A percentile compares a stretch with the other conserved stretches of the same genome.
These are phyloP conservation scores for Suhomyces sp. DNA, from an alignment of 805 yeast genomes.

Conservation along the genomic window DNA sequence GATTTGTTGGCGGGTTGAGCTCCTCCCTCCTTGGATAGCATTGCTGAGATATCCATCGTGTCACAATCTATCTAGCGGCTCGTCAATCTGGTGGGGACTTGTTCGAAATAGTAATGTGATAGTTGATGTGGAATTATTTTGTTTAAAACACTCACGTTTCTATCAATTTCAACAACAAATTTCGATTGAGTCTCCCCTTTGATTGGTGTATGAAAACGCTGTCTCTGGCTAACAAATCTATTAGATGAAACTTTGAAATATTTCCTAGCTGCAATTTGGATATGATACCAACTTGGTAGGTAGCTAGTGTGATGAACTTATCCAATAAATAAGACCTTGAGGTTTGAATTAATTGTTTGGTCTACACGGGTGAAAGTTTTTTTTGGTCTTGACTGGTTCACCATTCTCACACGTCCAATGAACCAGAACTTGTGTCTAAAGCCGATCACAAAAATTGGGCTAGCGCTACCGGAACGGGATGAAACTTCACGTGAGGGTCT, in stretches of 20 bases:
- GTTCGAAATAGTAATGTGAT: not conserved
- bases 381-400: constrained; percentile 2
- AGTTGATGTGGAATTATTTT: not conserved
- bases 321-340: not conserved
- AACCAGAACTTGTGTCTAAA: constrained; percentile 1
- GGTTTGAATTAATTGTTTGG: not conserved
- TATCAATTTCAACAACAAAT: not conserved
- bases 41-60: constrained; percentile 35
- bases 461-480: constrained; percentile 1
- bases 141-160: not conserved
- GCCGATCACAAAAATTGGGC: not conserved
- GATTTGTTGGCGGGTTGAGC: constrained; percentile 7
- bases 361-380: constrained; percentile 4
- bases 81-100: not conserved
- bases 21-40: constrained; percentile 28
- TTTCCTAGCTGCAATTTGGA: not conserved
- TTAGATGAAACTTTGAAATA: not conserved
- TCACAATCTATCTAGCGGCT: not conserved
- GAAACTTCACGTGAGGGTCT: constrained; percentile 1
- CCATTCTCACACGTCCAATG: constrained; percentile 4
- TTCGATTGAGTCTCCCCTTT: not conserved
- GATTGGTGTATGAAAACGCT: not conserved
- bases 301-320: not conserved
- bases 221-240: not conserved
- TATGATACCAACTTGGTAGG: not conserved